A percentile compares a stretch with the other conserved stretches of the same genome.
Conservation (phyloP, 2,329 filamentous ascomycete genomes). For the Rhynchosporium graminicola region DNA sequence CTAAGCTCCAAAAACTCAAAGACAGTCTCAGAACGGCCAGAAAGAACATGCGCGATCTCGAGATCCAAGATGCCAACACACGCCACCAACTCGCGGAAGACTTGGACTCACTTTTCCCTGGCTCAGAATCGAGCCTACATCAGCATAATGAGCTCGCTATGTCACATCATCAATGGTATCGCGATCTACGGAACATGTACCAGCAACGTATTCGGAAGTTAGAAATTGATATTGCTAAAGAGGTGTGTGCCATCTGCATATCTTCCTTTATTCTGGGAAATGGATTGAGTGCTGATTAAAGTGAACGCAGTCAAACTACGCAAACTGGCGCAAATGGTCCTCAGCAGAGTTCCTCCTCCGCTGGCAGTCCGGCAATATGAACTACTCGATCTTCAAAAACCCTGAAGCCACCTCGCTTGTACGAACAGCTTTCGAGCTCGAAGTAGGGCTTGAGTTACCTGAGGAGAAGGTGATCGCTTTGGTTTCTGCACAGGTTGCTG, state of each 20-base stretch:
- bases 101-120: background rate
- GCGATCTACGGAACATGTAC: background rate
- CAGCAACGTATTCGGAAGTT: background rate
- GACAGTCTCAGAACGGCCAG: background rate
- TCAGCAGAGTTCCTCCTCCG: slow-evolving; percentile 1
- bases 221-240: background rate
- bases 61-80: background rate
- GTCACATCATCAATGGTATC: background rate
- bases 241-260: background rate
- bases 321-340: background rate
- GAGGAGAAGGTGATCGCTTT: background rate
- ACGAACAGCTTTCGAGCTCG: background rate
- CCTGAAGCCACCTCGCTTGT: slow-evolving; percentile 2
- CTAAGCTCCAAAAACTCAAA: background rate
- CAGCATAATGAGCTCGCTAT: background rate
- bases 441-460: background rate
- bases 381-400: slow-evolving; percentile 2
- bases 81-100: background rate
- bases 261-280: background rate
- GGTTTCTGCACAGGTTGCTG: background rate
- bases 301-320: background rate
- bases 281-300: too few species aligned
- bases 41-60: background rate
- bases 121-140: background rate
- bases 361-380: slow-evolving; percentile 6